These are phyloP conservation scores for Eutrema yunnanense DNA, from an alignment of 345 rosid genomes.

Conservation along the genomic window DNA sequence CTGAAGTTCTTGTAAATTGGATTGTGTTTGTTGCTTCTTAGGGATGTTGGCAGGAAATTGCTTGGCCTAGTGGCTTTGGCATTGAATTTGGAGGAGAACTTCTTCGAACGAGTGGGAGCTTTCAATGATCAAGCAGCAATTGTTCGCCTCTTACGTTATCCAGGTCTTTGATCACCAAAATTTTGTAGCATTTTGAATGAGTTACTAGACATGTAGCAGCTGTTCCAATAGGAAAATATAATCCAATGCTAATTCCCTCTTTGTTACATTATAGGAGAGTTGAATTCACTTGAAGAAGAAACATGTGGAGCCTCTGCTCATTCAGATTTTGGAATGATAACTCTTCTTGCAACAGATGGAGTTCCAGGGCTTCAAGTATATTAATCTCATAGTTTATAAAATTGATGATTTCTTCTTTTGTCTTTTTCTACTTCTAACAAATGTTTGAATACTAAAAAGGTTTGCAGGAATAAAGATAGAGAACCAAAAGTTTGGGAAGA, in stretches of 20 bases:
- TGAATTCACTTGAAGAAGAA: conserved; percentile 36
- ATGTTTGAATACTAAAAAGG: conserved; percentile 25
- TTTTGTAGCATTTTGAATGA: neutral
- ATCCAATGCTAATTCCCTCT: neutral
- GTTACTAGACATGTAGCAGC: too few relatives aligned
- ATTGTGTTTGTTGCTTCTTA: conserved; percentile 20
- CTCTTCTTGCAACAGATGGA: conserved; percentile 76
- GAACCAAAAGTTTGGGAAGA: conserved; percentile 65
- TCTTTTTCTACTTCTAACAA: neutral
- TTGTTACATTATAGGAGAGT: conserved; percentile 37
- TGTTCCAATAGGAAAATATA: too few relatives aligned
- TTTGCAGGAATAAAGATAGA: conserved; percentile 63
- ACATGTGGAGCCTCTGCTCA: conserved; percentile 71
- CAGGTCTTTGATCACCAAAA: conserved; percentile 38
- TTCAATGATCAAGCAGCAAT: conserved; percentile 33
- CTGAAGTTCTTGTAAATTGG: neutral
- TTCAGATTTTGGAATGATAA: conserved; percentile 81
- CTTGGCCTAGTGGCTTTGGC: conserved; percentile 68
- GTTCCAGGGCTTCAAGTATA: conserved; percentile 83
- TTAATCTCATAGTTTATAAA: neutral
- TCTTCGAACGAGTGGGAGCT: conserved; percentile 61
- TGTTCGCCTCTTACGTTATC: conserved; percentile 66
- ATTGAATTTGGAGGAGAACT: conserved; percentile 55
- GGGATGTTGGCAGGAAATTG: conserved; percentile 51
- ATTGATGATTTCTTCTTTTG: neutral